Evolutionary conservation across 192 early-diverging fungal genomes (phyloP), one percentile per base, ranked within the genome.

Genomic region (Gaertneriomyces sp.): DNA sequence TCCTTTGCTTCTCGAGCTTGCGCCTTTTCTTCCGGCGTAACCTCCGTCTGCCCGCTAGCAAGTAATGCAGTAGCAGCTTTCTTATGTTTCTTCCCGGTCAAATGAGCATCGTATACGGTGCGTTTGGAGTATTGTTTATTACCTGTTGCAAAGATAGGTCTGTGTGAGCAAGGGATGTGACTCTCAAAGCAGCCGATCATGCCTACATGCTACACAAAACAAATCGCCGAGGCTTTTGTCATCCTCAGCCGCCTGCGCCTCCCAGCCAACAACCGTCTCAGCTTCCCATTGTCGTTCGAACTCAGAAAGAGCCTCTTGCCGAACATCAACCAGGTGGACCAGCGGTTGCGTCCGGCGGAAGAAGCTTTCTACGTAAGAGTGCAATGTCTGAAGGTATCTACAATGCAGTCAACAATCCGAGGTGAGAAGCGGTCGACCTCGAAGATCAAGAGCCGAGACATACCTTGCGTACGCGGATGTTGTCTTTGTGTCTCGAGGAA

Each of bases 1-100:
- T 74, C 70, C 66, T 82, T 82, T 51, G 76, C 50, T 19, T 45
- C 72, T 68, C 20, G 43, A 49, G 70, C 50, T 16, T 60, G 70
- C 54, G 56, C 73, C n/a, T 45, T n/a, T 64, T 61, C 61, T 43
- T 73, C 53, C 40, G 16, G 60, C 19, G 17, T 55, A 8, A 64
- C 60, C 7, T 55, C 72, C 0, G 69, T 71, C 9, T 58, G 68
- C 40, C 66, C 68, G 42, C 66, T 71, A 38, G 69, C 73, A 16
- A 44, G 10, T 41, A 88, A 57, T 19, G 72, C 71, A n/a, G 79
- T 78, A 7, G 81, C 85, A 2, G 89, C 90, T 66, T 94, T 96
- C 45, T 86, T 81, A 72, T 98, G 96, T 69, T 96, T 96, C 74
- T 92, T 93, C 41, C 93, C 91, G 19, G 74, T 87, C 64, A 94